phyloP scores from a whole-genome alignment of 192 early-diverging fungal species.

The Umbelopsis isabellina region DNA sequence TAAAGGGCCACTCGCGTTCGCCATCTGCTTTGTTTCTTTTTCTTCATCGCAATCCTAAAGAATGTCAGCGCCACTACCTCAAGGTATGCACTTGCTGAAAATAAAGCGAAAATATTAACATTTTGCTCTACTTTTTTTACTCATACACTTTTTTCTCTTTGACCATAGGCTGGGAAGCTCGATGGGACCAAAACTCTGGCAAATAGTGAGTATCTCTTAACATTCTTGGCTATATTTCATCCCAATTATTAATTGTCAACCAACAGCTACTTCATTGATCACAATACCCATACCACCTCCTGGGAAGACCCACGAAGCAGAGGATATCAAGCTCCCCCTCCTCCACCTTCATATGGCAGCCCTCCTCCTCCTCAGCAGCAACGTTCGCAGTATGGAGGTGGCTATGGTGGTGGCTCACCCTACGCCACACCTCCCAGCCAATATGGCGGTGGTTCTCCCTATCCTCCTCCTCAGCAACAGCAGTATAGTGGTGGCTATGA shows the following conservation, averaged over 20 bases:
- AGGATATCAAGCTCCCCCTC: slow-evolving; percentile 14
- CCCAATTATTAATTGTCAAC: not conserved
- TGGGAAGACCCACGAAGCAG: slow-evolving; percentile 35
- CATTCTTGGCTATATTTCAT: not conserved
- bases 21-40: not conserved
- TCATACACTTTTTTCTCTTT: not conserved
- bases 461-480: not conserved
- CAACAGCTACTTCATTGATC: slow-evolving; percentile 37
- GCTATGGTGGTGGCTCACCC: slow-evolving; percentile 15
- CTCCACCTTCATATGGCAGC: slow-evolving; percentile 20
- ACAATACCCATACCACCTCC: slow-evolving; percentile 27
- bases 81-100: not conserved
- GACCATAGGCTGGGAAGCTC: slow-evolving; percentile 31
- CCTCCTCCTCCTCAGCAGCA: slow-evolving; percentile 23
- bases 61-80: slow-evolving; percentile 17
- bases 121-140: not conserved
- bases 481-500: slow-evolving; percentile 5
- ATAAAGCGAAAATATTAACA: not conserved
- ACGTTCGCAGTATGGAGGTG: slow-evolving; percentile 21
- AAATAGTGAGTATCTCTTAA: slow-evolving; percentile 18
- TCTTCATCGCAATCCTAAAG: not conserved
- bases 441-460: slow-evolving; percentile 9
- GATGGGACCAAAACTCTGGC: slow-evolving; percentile 21
- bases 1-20: not conserved
- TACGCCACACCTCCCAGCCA: slow-evolving; percentile 7